These are phyloP conservation scores for Miscanthus sacchariflorus DNA, from an alignment of 202 grass and related monocot genomes.

Conservation along the genomic window DNA sequence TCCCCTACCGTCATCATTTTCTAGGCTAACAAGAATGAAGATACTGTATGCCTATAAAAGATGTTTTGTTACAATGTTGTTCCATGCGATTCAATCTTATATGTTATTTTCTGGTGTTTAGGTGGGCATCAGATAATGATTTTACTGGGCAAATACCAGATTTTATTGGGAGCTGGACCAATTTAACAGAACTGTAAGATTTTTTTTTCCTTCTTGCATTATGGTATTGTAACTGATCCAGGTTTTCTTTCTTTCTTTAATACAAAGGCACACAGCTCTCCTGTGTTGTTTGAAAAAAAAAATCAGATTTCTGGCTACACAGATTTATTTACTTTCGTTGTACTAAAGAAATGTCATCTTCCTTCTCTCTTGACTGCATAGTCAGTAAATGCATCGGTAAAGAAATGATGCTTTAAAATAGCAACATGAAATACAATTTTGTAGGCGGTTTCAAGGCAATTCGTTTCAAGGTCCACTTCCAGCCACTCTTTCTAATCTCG, in stretches of 20 bases:
- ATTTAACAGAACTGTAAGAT: constrained; percentile 63
- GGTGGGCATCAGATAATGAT: constrained; percentile 79
- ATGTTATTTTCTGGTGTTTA: constrained; percentile 38
- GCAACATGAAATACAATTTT: constrained; percentile 29
- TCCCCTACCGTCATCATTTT: constrained; percentile 63
- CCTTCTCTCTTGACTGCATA: not conserved
- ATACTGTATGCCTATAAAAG: constrained; percentile 45
- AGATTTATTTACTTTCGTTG: not conserved
- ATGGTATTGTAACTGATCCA: not conserved
- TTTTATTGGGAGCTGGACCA: constrained; percentile 74
- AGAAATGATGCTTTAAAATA: not conserved
- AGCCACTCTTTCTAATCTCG: constrained; percentile 67
- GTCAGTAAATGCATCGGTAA: not conserved
- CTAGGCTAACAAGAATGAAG: constrained; percentile 60
- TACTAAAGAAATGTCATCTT: not conserved
- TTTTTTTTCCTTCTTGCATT: not conserved
- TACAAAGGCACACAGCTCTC: not conserved
- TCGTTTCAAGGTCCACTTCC: constrained; percentile 89
- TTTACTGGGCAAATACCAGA: constrained; percentile 89
- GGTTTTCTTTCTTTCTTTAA: not conserved
- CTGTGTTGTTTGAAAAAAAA: not conserved
- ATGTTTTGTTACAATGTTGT: not conserved
- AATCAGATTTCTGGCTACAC: not conserved
- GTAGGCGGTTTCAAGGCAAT: constrained; percentile 91
- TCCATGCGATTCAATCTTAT: constrained; percentile 27